Conservation (phyloP, 2,329 filamentous ascomycete species). For the Epichloe sp. region DNA sequence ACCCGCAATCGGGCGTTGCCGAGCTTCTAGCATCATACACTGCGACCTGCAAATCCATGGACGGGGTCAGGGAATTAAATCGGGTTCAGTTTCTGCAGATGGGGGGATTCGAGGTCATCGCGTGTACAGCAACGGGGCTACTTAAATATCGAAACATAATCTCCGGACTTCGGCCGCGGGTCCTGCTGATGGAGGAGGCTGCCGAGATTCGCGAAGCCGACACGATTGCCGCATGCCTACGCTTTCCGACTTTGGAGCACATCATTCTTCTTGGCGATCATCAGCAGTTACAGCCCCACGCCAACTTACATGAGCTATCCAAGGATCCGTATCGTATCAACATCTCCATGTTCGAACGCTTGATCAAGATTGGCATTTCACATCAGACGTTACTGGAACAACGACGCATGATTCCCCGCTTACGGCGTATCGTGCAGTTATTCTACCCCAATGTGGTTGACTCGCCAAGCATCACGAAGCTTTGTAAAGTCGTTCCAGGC, state of each 20-base stretch:
- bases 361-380: slow-evolving; percentile 52
- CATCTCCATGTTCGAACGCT: slow-evolving; percentile 66
- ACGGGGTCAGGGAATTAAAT: slow-evolving; percentile 43
- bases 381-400: slow-evolving; percentile 56
- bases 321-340: slow-evolving; percentile 51
- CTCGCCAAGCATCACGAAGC: slow-evolving; percentile 18
- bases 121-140: slow-evolving; percentile 64
- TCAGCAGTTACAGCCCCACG: slow-evolving; percentile 61
- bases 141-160: slow-evolving; percentile 67
- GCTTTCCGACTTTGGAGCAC: slow-evolving; percentile 34
- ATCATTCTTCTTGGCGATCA: slow-evolving; percentile 61
- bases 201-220: slow-evolving; percentile 61
- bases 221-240: slow-evolving; percentile 36
- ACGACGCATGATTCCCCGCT: slow-evolving; percentile 39
- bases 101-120: slow-evolving; percentile 37
- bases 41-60: slow-evolving; percentile 35
- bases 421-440: slow-evolving; percentile 30
- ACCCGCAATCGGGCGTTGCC: slow-evolving; percentile 7
- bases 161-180: slow-evolving; percentile 48
- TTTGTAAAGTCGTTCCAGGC: slow-evolving; percentile 29
- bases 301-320: slow-evolving; percentile 46
- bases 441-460: slow-evolving; percentile 35
- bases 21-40: slow-evolving; percentile 36
- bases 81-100: slow-evolving; percentile 33
- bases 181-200: slow-evolving; percentile 67